These are phyloP conservation scores for Fraxinus greggii DNA, from an alignment of 305 asterid species.

Conservation along the genomic window DNA sequence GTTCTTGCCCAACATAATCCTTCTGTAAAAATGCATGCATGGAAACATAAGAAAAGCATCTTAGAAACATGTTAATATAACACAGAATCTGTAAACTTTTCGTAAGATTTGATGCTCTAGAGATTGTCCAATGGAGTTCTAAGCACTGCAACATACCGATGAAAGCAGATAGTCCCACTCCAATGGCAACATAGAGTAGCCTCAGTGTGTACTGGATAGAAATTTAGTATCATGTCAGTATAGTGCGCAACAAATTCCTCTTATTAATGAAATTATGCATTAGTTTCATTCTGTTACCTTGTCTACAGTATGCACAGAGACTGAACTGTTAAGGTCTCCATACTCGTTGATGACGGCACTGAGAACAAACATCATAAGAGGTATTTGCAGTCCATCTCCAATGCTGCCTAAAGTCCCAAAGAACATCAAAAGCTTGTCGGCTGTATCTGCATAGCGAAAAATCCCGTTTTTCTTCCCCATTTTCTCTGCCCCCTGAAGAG, in stretches of 20 bases:
- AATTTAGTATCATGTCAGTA: neutral
- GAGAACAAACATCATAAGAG: constrained; percentile 74
- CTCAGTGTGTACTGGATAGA: constrained; percentile 58
- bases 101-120: neutral
- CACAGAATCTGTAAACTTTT: neutral
- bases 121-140: neutral
- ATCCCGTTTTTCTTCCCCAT: constrained; percentile 65
- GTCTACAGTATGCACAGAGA: constrained; percentile 44
- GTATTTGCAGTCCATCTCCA: constrained; percentile 87
- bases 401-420: constrained; percentile 75
- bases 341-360: constrained; percentile 69
- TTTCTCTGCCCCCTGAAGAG: constrained; percentile 20
- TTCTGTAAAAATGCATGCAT: constrained; percentile 37
- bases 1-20: constrained; percentile 94
- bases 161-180: constrained; percentile 78
- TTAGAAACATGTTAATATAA: constrained; percentile 1
- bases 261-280: neutral
- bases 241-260: neutral
- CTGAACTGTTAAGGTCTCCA: constrained; percentile 35
- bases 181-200: constrained; percentile 76
- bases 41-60: neutral
- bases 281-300: constrained; percentile 40
- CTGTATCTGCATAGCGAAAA: constrained; percentile 67
- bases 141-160: constrained; percentile 46
- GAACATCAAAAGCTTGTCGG: constrained; percentile 64